Evolutionary conservation across 2,329 filamentous ascomycete genomes (phyloP).

Genomic region (Stagonosporopsis vannaccii): DNA sequence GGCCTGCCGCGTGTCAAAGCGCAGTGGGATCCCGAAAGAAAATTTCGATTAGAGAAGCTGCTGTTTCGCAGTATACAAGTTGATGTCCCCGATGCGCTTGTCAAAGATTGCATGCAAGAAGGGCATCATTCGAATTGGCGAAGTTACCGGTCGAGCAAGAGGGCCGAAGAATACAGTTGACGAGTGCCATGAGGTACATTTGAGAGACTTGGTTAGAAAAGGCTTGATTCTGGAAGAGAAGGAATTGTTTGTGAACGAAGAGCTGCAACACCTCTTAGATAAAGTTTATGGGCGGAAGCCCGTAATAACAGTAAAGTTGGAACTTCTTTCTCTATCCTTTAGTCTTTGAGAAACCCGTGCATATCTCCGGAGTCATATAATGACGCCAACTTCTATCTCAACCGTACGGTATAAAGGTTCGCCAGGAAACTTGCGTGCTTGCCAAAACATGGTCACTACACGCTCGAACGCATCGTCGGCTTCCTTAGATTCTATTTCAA

Average conservation of each 20-base stretch:
- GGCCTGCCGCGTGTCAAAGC: background rate
- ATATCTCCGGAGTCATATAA: background rate
- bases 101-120: background rate
- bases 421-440: slow-evolving; percentile 13
- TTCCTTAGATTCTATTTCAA: slow-evolving; percentile 6
- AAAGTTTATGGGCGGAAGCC: background rate
- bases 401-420: slow-evolving; percentile 15
- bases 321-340: too few relatives aligned
- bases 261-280: background rate
- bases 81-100: background rate
- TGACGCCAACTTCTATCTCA: slow-evolving; percentile 18
- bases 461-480: slow-evolving; percentile 6
- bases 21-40: background rate
- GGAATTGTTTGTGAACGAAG: background rate
- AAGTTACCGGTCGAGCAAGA: background rate
- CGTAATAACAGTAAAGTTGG: too few relatives aligned
- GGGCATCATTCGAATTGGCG: background rate
- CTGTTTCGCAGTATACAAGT: background rate
- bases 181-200: background rate
- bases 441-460: slow-evolving; percentile 13
- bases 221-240: background rate
- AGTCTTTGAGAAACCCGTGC: background rate
- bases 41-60: background rate
- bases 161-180: background rate
- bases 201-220: background rate